Evolutionary conservation across 371 early-diverging fungal species (phyloP).

Genomic region (Mortierella sp.): DNA sequence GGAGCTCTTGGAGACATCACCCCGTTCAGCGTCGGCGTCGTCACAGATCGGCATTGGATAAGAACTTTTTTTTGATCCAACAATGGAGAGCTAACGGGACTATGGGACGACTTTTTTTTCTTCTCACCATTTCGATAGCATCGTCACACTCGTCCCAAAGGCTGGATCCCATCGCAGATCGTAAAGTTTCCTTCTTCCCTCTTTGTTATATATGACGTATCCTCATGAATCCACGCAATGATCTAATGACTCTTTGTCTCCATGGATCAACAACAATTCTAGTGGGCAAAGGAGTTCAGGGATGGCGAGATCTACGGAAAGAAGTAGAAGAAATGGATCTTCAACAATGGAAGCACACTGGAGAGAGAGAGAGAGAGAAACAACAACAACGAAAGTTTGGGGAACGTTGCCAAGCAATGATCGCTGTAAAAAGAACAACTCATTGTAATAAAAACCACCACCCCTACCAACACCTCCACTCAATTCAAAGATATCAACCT

Average conservation of each 20-base stretch:
- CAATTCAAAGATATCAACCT: no score
- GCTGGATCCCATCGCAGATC: constrained; percentile 87
- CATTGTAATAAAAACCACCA: constrained; percentile 8
- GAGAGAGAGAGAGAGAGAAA: neutral
- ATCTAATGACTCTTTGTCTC: no score
- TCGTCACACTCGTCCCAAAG: constrained; percentile 76
- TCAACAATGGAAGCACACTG: neutral
- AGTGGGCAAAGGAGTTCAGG: constrained; percentile 84
- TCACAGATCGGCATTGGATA: no score
- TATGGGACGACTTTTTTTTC: neutral
- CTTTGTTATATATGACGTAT: neutral
- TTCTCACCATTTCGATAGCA: constrained; percentile 27
- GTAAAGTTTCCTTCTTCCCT: constrained; percentile 46
- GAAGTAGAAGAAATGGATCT: constrained; percentile 31
- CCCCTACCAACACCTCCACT: no score
- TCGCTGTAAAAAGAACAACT: neutral
- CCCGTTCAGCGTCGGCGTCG: no score
- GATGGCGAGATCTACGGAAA: constrained; percentile 58
- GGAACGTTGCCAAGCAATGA: constrained; percentile 1
- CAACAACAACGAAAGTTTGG: neutral
- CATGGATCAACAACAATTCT: no score
- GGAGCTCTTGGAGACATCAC: no score
- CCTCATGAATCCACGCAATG: neutral
- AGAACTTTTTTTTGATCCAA: no score
- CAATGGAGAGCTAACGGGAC: neutral